These are phyloP conservation scores for Nakataea oryzae DNA, from an alignment of 2,329 filamentous ascomycete genomes.

Conservation along the genomic window DNA sequence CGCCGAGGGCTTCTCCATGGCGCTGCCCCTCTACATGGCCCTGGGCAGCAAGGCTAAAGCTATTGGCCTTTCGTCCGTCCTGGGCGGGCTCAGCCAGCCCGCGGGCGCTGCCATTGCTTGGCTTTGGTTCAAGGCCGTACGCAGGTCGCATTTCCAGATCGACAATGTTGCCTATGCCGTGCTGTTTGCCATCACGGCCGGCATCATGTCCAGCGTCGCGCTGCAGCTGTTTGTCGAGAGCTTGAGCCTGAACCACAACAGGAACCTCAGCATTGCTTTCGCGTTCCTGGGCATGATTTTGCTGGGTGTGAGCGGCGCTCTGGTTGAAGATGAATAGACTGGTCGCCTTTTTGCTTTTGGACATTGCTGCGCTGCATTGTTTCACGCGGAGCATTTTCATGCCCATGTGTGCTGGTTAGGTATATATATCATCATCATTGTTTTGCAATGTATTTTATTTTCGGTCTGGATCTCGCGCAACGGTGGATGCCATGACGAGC, in stretches of 20 bases:
- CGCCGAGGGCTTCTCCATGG: constrained; percentile 91
- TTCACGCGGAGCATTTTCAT: no score
- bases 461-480: neutral
- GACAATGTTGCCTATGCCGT: constrained; percentile 58
- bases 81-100: constrained; percentile 83
- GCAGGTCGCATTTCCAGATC: constrained; percentile 35
- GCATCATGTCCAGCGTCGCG: constrained; percentile 92
- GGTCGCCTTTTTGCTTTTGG: neutral
- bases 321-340: neutral
- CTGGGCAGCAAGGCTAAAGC: constrained; percentile 70
- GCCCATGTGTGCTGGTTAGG: neutral
- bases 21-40: constrained; percentile 84
- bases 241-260: constrained; percentile 69
- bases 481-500: no score
- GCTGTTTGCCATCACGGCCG: constrained; percentile 82
- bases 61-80: constrained; percentile 71
- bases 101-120: constrained; percentile 76
- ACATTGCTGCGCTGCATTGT: neutral
- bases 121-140: constrained; percentile 70
- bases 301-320: constrained; percentile 71
- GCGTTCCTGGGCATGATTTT: constrained; percentile 82
- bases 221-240: constrained; percentile 83
- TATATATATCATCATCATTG: neutral
- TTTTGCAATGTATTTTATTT: neutral
- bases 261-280: constrained; percentile 67